A percentile compares a stretch with the other conserved stretches of the same genome.
Evolutionary conservation across 306 rosid genomes (phyloP).

Genomic region (Vigna trinervia): DNA sequence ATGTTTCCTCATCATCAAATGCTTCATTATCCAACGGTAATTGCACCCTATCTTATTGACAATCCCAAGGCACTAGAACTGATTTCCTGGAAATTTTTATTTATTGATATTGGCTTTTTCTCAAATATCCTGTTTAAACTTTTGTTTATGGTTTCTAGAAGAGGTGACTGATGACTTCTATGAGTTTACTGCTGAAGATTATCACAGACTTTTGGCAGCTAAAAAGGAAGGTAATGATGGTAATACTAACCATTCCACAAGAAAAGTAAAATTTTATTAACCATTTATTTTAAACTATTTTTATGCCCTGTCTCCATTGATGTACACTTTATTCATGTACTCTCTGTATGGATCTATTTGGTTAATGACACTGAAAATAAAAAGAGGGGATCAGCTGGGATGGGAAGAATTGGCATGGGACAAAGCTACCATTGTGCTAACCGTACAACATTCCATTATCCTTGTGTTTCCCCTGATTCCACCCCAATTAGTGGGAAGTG

Average conservation of each 20-base stretch:
- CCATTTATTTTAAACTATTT: background rate
- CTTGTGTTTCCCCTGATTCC: background rate
- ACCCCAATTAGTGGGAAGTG: background rate
- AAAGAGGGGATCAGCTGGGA: background rate
- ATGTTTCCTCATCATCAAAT: slow-evolving; percentile 54
- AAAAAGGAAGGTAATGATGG: slow-evolving; percentile 72
- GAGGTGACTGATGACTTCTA: slow-evolving; percentile 79
- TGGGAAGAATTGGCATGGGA: background rate
- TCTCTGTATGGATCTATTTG: background rate
- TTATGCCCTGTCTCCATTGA: background rate
- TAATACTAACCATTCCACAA: background rate
- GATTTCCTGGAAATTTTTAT: background rate
- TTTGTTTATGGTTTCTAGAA: slow-evolving; percentile 35
- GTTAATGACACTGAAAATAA: background rate
- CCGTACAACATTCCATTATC: slow-evolving; percentile 3
- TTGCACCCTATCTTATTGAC: slow-evolving; percentile 12
- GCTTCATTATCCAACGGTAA: slow-evolving; percentile 57
- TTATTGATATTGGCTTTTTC: background rate
- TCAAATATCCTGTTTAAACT: slow-evolving; percentile 18
- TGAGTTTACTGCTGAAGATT: slow-evolving; percentile 85
- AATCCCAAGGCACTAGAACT: background rate
- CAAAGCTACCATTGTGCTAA: background rate
- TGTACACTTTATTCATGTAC: slow-evolving; percentile 1
- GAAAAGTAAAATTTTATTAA: background rate
- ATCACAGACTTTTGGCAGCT: slow-evolving; percentile 59